Evolutionary conservation across 441 rosid genomes (phyloP).

Genomic region (Aleurites moluccanus): DNA sequence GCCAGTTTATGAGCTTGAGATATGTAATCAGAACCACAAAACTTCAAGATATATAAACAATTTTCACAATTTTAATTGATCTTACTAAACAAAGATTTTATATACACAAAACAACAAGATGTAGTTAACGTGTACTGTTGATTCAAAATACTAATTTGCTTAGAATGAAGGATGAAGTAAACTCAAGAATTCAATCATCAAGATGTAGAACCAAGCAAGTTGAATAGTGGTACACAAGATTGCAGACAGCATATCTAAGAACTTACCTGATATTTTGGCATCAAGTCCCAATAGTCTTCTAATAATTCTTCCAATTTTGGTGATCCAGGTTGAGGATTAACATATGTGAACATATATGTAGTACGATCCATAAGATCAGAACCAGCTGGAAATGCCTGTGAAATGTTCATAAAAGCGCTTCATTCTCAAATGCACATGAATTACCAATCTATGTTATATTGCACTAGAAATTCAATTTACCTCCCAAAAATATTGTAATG

Average conservation of each 20-base stretch:
- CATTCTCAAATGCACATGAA: constrained; percentile 13
- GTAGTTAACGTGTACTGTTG: not conserved
- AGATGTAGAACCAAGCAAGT: constrained; percentile 11
- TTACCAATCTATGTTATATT: constrained; percentile 4
- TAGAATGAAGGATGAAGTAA: not conserved
- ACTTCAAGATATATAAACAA: not conserved
- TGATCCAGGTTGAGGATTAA: constrained; percentile 75
- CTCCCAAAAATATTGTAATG: constrained; percentile 95
- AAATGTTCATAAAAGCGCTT: constrained; percentile 24
- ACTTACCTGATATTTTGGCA: constrained; percentile 88
- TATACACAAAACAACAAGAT: not conserved
- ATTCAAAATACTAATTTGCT: not conserved
- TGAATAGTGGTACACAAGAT: not conserved
- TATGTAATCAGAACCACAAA: not conserved
- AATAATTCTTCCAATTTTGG: constrained; percentile 84
- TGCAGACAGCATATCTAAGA: constrained; percentile 23
- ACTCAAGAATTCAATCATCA: constrained; percentile 11
- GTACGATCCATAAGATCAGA: constrained; percentile 91
- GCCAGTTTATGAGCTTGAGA: not conserved
- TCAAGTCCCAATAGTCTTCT: constrained; percentile 88
- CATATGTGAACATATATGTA: constrained; percentile 92
- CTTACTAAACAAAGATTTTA: not conserved
- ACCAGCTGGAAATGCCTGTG: constrained; percentile 96
- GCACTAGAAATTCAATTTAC: constrained; percentile 36
- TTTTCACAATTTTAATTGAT: not conserved